phyloP scores from a whole-genome alignment of 345 rosid genomes.

The Nephelium lappaceum region DNA sequence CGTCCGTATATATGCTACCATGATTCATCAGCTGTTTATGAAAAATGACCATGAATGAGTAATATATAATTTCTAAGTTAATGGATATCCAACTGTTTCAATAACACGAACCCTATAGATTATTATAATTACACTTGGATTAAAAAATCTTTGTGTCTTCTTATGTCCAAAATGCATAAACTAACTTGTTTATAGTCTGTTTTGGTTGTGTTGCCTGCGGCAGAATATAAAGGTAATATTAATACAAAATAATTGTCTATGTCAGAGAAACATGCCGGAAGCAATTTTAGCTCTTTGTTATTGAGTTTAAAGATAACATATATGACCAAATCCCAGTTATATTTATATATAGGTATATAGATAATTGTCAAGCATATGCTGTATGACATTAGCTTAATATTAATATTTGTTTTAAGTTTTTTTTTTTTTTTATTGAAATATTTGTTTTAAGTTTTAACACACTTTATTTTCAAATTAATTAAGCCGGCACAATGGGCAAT shows the following conservation, averaged over 20 bases:
- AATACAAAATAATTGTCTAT: neutral
- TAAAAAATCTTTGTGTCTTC: neutral
- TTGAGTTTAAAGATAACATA: neutral
- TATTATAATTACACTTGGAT: neutral
- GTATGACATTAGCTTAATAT: neutral
- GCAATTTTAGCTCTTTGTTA: neutral
- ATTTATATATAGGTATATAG: neutral
- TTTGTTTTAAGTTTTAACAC: no score
- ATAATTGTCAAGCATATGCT: neutral
- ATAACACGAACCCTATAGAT: neutral
- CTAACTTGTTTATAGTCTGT: neutral
- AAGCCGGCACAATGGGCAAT: neutral
- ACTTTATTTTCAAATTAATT: neutral
- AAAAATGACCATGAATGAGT: no score
- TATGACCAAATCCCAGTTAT: slow-evolving; percentile 5
- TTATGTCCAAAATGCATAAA: neutral
- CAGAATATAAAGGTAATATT: neutral
- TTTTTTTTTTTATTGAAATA: no score
- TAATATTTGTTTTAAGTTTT: neutral
- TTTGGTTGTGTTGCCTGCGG: neutral
- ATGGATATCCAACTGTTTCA: neutral
- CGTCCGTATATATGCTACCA: slow-evolving; percentile 9
- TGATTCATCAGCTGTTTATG: neutral
- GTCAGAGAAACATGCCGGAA: neutral
- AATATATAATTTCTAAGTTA: neutral